phyloP scores from a whole-genome alignment of 331 rosid species.

The Saraca asoca region DNA sequence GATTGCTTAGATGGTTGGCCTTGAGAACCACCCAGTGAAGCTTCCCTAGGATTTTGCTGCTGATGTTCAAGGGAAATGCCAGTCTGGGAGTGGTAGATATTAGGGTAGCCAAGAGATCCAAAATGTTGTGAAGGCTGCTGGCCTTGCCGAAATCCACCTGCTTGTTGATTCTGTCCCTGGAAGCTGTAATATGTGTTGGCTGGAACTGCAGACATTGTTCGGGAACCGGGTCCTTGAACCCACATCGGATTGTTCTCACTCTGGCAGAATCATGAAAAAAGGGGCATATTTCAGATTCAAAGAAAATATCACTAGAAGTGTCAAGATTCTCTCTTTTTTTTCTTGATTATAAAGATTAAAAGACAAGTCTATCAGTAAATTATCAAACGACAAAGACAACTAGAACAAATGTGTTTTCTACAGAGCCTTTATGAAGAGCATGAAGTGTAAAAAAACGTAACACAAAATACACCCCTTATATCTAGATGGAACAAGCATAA shows the following conservation, averaged over 20 bases:
- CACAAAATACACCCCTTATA: no score
- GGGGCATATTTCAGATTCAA: slow-evolving; percentile 11
- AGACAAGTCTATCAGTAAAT: no score
- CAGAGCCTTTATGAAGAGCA: slow-evolving; percentile 8
- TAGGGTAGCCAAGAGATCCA: slow-evolving; percentile 70
- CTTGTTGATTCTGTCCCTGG: slow-evolving; percentile 93
- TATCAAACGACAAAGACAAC: no score
- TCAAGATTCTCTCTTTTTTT: neutral
- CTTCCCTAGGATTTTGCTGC: slow-evolving; percentile 84
- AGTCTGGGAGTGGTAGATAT: slow-evolving; percentile 80
- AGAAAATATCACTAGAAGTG: neutral
- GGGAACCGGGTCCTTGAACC: slow-evolving; percentile 94
- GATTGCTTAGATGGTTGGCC: slow-evolving; percentile 87
- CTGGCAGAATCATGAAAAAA: slow-evolving; percentile 41
- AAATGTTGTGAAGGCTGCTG: slow-evolving; percentile 93
- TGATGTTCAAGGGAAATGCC: slow-evolving; percentile 82
- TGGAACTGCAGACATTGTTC: slow-evolving; percentile 86
- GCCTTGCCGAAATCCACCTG: slow-evolving; percentile 77
- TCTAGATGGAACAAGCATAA: no score
- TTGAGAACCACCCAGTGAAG: slow-evolving; percentile 72
- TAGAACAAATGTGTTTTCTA: neutral
- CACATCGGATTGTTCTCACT: slow-evolving; percentile 91
- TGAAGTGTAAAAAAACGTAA: no score
- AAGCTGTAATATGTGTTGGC: slow-evolving; percentile 76
- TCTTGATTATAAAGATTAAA: no score